Base-by-base conservation (phyloP, 148 eudicot genomes). In the Gaultheria prostrata region DNA sequence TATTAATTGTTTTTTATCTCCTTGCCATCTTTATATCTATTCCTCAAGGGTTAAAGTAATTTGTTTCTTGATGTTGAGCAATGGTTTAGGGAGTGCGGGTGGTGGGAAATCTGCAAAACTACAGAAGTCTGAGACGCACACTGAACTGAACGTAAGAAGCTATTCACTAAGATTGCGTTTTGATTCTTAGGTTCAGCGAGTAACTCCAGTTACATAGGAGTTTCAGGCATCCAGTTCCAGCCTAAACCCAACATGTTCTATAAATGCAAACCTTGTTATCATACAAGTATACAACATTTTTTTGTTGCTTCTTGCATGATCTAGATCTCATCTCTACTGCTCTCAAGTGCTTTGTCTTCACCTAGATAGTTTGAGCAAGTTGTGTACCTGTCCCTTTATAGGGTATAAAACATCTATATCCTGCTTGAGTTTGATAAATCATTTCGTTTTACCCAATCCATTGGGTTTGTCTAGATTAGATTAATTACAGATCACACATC, bases 131-230 rank as follows among this genome's bases (percentile, higher is more conserved):
- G 85, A 89, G 82, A 83, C 82, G 84, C 74, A 85, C 28, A 59
- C 21, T 26, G 83, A 87, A 79, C 81, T 88, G 30, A 57, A 78
- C 77, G 94, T 89, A 93, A 92, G 91, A 46, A 45, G 65, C 21
- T 26, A 26, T 49, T 45, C 14, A 69, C 17, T 11, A 49, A 28
- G 56, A 51, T 35, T 82, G 49, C 21, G 0, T 21, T 20, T 51
- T 78, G 10, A 78, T 78, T 32, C 26, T 53, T 57, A 79, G 48
- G 8, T 20, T 56, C 70, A 78, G 26, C 20, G 48, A 54, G 28
- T 78, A 78, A 78, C 67, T 53, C 45, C 71, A 35, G 32, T 57
- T 13, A 1, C 57, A 10, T 59, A 32, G 48, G 33, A 54, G 26
- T 79, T 79, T 53, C 24, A n/a, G 46, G 77, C 73, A 46, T 81